Conservation (phyloP, 2,329 filamentous ascomycete species). For the Proliferodiscus dingleyae region DNA sequence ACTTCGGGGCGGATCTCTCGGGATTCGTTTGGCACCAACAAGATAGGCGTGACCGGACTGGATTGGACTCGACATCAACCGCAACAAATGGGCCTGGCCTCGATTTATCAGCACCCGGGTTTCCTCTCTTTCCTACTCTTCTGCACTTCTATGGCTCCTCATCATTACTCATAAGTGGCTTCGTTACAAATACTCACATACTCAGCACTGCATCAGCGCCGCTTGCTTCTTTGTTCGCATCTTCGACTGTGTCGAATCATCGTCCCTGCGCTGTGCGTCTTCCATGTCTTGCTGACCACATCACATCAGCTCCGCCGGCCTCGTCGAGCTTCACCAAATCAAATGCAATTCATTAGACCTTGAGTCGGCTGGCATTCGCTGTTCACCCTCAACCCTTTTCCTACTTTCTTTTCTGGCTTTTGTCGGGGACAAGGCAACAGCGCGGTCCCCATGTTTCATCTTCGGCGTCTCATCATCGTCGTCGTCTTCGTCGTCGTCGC, state of each 20-base stretch:
- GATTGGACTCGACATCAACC: no score
- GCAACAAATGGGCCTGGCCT: background rate
- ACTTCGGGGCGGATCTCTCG: background rate
- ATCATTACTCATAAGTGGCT: background rate
- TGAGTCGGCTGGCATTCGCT: no score
- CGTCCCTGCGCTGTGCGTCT: background rate
- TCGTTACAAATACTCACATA: background rate
- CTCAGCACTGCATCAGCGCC: background rate
- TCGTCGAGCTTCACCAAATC: conserved; percentile 3
- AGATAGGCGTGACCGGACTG: background rate
- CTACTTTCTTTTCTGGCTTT: background rate
- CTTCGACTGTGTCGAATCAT: background rate
- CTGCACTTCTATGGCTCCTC: background rate
- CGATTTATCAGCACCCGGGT: background rate
- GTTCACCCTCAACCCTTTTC: background rate
- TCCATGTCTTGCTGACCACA: conserved; percentile 1
- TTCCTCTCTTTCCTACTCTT: background rate
- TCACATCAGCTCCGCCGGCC: conserved; percentile 3
- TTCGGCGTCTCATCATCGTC: conserved; percentile 28
- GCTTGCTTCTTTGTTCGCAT: background rate
- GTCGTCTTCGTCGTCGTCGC: conserved; percentile 40
- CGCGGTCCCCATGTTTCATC: conserved; percentile 16
- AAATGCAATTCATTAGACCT: background rate
- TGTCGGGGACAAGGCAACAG: background rate
- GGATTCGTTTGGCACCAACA: background rate